phyloP scores from a whole-genome alignment of 2,329 filamentous ascomycete genomes.

The Talaromyces sp. region DNA sequence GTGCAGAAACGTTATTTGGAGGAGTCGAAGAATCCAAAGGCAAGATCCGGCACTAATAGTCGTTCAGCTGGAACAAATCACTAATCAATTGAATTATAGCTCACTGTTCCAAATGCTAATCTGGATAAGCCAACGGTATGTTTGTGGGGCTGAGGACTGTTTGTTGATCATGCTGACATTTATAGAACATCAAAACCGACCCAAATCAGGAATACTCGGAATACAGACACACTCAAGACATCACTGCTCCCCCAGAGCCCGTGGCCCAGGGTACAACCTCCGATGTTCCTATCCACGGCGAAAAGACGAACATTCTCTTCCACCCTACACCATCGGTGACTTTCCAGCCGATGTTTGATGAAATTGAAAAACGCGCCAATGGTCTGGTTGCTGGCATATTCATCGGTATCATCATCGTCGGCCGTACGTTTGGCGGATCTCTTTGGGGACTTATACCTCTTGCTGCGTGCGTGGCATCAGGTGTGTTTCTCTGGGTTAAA shows the following conservation, averaged over 20 bases:
- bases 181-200: slow-evolving; percentile 65
- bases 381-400: slow-evolving; percentile 70
- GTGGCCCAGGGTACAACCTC: slow-evolving; percentile 78
- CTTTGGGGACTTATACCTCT: slow-evolving; percentile 75
- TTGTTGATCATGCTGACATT: slow-evolving; percentile 17
- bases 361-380: slow-evolving; percentile 72
- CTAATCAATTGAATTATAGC: slow-evolving; percentile 41
- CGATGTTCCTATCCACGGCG: slow-evolving; percentile 91
- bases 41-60: slow-evolving; percentile 38
- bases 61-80: not conserved
- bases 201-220: slow-evolving; percentile 70
- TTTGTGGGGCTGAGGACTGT: slow-evolving; percentile 11
- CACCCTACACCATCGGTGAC: slow-evolving; percentile 88
- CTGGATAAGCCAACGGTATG: slow-evolving; percentile 67
- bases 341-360: slow-evolving; percentile 82
- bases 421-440: slow-evolving; percentile 74
- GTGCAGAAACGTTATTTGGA: slow-evolving; percentile 69
- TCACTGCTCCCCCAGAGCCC: slow-evolving; percentile 87
- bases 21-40: slow-evolving; percentile 68
- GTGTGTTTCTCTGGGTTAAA: slow-evolving; percentile 85
- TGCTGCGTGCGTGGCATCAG: slow-evolving; percentile 68
- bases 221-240: slow-evolving; percentile 81
- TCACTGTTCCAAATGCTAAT: slow-evolving; percentile 88
- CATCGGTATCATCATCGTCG: slow-evolving; percentile 70
- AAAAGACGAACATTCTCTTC: slow-evolving; percentile 95